These are phyloP conservation scores for Bonia amplexicaulis DNA, from an alignment of 176 grass and related monocot genomes.

Conservation along the genomic window DNA sequence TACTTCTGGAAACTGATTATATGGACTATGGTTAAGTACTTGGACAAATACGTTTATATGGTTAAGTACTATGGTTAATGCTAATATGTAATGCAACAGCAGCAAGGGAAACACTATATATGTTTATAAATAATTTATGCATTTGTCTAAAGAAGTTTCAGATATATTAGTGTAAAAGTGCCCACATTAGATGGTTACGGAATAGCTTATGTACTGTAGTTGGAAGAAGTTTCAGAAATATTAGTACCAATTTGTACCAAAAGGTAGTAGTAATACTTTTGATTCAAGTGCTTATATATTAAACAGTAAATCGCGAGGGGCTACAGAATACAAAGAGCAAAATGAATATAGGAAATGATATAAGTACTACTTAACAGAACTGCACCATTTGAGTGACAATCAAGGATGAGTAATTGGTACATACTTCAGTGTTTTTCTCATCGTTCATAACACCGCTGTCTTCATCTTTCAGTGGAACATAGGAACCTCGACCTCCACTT, in stretches of 20 bases:
- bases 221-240: not conserved
- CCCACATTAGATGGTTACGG: not conserved
- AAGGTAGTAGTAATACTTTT: not conserved
- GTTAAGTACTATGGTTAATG: not conserved
- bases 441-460: slow-evolving; percentile 23
- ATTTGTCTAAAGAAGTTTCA: not conserved
- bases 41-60: too few species aligned
- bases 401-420: not conserved
- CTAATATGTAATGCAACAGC: not conserved
- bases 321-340: not conserved
- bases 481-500: slow-evolving; percentile 31
- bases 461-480: slow-evolving; percentile 44
- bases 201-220: not conserved
- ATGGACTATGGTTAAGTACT: not conserved
- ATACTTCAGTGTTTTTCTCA: slow-evolving; percentile 33
- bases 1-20: slow-evolving; percentile 3
- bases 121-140: not conserved
- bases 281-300: not conserved
- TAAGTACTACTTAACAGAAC: not conserved
- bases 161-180: not conserved
- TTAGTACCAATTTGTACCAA: not conserved
- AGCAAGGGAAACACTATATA: not conserved
- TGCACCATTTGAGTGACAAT: not conserved
- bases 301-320: not conserved
- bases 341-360: not conserved